Conservation (phyloP, 306 rosid species). For the Fragaria iinumae region DNA sequence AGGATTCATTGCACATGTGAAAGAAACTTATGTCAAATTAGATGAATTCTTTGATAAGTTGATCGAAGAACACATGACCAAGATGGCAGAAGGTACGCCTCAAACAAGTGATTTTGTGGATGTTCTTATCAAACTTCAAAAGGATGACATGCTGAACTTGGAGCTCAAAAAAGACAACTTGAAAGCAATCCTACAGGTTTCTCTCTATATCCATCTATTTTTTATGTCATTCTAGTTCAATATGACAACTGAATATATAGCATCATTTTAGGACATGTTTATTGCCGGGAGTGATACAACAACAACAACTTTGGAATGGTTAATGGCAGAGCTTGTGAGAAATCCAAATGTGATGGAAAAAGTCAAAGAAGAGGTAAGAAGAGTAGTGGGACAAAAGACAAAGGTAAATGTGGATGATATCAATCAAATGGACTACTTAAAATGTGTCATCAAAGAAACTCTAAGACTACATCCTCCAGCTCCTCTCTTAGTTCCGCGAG, state of each 20-base stretch:
- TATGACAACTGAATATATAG: background rate
- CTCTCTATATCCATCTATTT: too few relatives aligned
- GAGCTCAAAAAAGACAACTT: constrained; percentile 11
- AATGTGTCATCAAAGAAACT: too few relatives aligned
- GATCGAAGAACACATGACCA: constrained; percentile 28
- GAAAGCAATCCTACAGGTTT: constrained; percentile 27
- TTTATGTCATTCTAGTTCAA: too few relatives aligned
- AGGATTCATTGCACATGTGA: background rate
- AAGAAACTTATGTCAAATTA: background rate
- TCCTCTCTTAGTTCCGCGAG: background rate
- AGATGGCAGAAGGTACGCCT: background rate
- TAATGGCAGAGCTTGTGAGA: background rate
- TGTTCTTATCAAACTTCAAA: constrained; percentile 26
- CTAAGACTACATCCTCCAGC: too few relatives aligned
- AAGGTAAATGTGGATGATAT: too few relatives aligned
- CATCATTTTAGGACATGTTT: background rate
- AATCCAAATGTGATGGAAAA: too few relatives aligned
- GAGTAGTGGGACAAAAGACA: too few relatives aligned
- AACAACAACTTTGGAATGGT: background rate
- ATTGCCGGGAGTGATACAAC: background rate
- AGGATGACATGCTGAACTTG: background rate
- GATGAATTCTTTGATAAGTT: constrained; percentile 34
- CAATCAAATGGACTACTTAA: too few relatives aligned
- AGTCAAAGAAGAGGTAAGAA: too few relatives aligned
- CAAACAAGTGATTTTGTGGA: constrained; percentile 16